Base-by-base conservation (phyloP, 495 filamentous ascomycete species). In the Clohesyomyces aquaticus region DNA sequence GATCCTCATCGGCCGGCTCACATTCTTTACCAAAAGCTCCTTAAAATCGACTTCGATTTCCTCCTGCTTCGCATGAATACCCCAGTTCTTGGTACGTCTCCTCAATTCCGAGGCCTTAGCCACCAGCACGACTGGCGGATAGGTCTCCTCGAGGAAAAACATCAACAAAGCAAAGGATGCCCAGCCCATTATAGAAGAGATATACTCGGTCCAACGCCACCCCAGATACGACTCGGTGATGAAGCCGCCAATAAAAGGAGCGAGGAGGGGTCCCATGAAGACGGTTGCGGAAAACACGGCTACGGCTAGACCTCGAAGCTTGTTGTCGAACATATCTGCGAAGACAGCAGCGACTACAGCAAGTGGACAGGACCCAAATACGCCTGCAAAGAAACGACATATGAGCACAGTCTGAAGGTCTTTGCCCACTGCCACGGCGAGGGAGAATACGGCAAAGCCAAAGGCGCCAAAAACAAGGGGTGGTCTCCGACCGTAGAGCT, bases 311-410 rank as follows among this genome's bases (percentile, higher is more conserved):
- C 81, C 78, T 8, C 83, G 77, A n/a, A 76, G 74, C 0, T 72
- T 70, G 9, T 79, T 81, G 54, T 76, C 74, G 60, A 76, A 83
- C 53, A 84, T 62, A 60, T 85, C 83, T 0, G 81, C 77, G n/a
- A 85, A 75, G 0, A 81, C 76, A 0, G 77, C 81, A 0, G 78
- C 81, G 1, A 82, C 81, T 11, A 81, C 72, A 2, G 81, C 78
- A 1, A 84, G 61, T 1, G 82, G 80, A 50, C 78, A 78, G 4
- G 80, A 78, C 4, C 78, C 81, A 58, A 81, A 83, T 11, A 82
- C 45, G 0, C 82, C 82, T 1, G 71, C 74, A 57, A 84, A 81
- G 71, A 83, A 83, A 0, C 81, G 77, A 41, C 75, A 76, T 14
- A 84, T 72, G 63, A 83, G 75, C 27, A 84, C 69, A 16, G 82